Conservation (phyloP, 306 rosid species). For the Hippophae gyantsensis region DNA sequence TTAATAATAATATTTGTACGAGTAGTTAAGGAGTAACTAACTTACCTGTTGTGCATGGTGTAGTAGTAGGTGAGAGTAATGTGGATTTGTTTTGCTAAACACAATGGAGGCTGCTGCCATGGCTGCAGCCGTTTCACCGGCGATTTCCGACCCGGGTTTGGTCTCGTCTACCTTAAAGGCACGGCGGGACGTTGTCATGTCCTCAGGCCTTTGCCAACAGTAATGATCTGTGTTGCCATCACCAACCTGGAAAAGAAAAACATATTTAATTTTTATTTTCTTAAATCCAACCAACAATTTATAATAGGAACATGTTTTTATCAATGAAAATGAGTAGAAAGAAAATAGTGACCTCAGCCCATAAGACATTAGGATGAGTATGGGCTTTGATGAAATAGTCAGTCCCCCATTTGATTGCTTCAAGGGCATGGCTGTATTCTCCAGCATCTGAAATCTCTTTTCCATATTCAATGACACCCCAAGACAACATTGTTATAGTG, state of each 20-base stretch:
- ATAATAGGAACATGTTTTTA: constrained; percentile 18
- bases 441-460: constrained; percentile 36
- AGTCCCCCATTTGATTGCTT: constrained; percentile 90
- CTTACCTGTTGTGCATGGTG: constrained; percentile 73
- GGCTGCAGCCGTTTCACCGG: constrained; percentile 69
- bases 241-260: constrained; percentile 47
- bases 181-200: constrained; percentile 70
- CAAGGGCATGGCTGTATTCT: constrained; percentile 59
- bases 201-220: constrained; percentile 93
- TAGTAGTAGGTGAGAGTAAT: constrained; percentile 60
- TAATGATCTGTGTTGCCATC: constrained; percentile 79
- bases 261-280: neutral
- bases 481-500: constrained; percentile 68
- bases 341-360: constrained; percentile 48
- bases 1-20: neutral
- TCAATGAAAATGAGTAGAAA: neutral
- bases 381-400: constrained; percentile 88
- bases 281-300: neutral
- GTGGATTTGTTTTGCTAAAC: constrained; percentile 64
- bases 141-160: constrained; percentile 67
- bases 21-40: constrained; percentile 6
- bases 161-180: constrained; percentile 51
- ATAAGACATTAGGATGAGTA: constrained; percentile 54
- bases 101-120: constrained; percentile 68
- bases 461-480: constrained; percentile 64